A percentile compares a stretch with the other conserved stretches of the same genome.
Conservation (phyloP, 106 monocot species). For the Dendrobium chrysotoxum region DNA sequence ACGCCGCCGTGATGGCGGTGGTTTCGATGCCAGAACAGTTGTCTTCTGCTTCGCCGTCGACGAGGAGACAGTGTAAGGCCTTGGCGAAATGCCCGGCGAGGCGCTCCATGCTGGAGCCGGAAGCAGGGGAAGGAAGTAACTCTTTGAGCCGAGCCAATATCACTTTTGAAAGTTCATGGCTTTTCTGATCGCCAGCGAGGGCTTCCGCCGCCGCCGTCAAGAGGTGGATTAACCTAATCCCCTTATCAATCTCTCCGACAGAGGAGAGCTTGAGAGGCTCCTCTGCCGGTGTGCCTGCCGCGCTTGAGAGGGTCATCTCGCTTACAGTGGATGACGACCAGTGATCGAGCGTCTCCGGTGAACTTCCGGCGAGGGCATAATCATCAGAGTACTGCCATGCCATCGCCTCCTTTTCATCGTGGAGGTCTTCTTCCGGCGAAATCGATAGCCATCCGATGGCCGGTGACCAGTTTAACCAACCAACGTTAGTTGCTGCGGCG, state of each 20-base stretch:
- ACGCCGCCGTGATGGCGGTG: constrained; percentile 24
- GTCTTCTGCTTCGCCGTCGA: neutral
- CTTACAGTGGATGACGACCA: neutral
- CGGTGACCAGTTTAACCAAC: neutral
- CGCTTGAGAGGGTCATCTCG: neutral
- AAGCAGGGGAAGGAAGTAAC: constrained; percentile 9
- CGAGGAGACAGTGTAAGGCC: constrained; percentile 33
- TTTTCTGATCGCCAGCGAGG: constrained; percentile 1
- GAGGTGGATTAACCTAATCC: constrained; percentile 28
- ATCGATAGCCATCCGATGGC: neutral
- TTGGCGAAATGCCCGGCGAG: constrained; percentile 47
- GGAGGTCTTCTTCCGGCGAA: neutral
- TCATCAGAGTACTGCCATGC: neutral
- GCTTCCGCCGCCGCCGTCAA: constrained; percentile 38
- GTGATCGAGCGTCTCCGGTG: neutral
- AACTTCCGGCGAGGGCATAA: neutral
- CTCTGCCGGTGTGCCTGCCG: neutral
- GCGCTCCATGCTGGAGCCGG: constrained; percentile 30
- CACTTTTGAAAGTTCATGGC: constrained; percentile 36
- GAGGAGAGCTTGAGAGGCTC: too few species aligned
- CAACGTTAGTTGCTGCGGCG: neutral
- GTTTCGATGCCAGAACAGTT: neutral
- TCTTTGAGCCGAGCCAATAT: constrained; percentile 70
- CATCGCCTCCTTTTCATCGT: neutral
- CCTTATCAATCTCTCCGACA: neutral